Evolutionary conservation across 108 stramenopile genomes (phyloP), one percentile per base, ranked within the genome.

Genomic region (Discostella stelligeroides): DNA sequence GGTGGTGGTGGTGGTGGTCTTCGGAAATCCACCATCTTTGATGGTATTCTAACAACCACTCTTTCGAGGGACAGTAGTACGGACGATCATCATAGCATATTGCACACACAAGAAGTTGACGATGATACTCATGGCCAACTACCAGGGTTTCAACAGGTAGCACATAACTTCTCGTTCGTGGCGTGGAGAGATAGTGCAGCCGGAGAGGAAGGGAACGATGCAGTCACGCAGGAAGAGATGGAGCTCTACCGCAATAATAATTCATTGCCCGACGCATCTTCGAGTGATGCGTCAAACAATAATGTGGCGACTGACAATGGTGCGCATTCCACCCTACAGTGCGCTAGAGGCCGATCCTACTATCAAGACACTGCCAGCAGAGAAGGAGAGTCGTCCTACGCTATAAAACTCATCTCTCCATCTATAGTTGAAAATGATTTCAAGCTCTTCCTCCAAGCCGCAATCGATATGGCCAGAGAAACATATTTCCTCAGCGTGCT

Each of bases 391-490:
- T 53, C 76, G 0, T 63, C 65, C 10, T 78, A 78, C 29, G 76
- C 23, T 49, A 67, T 78, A 49, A 78, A 78, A 68, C 42, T 68
- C 23, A 73, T 78, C 8, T 58, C 58, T 28, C 76, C 69, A 9
- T 17, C 57, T 3, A 61, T 78, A 4, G 41, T 73, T 29, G 58
- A 54, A n/a, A 56, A 46, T 43, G 47, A 66, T 45, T 69, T 57
- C 40, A 59, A 67, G 21, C 66, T 59, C n/a, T 72, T 78, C 24
- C 47, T 78, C 24, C 76, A 73, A 61, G 76, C 76, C 10, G 76
- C 76, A 20, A 72, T 63, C 64, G 76, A 78, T 46, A 67, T 78
- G 64, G 76, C 72, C 0, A 73, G 64, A 10, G 76, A 78, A 54
- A 78, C 76, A 0, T 60, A 78, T 21, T 78, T 73, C 49, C 55